These are phyloP conservation scores for Inga laurina DNA, from an alignment of 306 rosid genomes.

Conservation along the genomic window DNA sequence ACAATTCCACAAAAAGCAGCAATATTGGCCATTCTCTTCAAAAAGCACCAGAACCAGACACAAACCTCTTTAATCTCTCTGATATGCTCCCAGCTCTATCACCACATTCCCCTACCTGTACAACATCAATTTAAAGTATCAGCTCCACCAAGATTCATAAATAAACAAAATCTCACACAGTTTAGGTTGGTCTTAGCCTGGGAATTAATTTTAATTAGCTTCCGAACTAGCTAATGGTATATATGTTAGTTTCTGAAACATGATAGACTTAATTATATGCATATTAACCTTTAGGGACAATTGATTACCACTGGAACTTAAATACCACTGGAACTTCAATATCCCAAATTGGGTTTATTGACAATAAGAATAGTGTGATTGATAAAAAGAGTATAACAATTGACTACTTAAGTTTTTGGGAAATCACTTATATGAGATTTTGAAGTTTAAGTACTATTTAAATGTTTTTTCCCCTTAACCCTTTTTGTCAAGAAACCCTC, in stretches of 20 bases:
- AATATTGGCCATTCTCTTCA: background rate
- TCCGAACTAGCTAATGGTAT: background rate
- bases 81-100: conserved; percentile 42
- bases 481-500: background rate
- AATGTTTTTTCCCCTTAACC: background rate
- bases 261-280: background rate
- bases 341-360: no score
- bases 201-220: background rate
- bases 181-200: background rate
- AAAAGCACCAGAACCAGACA: conserved; percentile 23
- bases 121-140: background rate
- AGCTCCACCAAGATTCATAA: background rate
- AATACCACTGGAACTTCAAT: no score
- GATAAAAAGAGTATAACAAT: no score
- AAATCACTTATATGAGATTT: no score
- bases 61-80: conserved; percentile 44
- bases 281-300: no score
- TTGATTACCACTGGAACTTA: no score
- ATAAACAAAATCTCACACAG: background rate
- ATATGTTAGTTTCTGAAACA: background rate
- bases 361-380: no score
- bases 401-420: no score
- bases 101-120: conserved; percentile 42
- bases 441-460: no score
- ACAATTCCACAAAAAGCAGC: background rate